Conservation (phyloP, 164 flowering plant species). For the Sextonia rubra region DNA sequence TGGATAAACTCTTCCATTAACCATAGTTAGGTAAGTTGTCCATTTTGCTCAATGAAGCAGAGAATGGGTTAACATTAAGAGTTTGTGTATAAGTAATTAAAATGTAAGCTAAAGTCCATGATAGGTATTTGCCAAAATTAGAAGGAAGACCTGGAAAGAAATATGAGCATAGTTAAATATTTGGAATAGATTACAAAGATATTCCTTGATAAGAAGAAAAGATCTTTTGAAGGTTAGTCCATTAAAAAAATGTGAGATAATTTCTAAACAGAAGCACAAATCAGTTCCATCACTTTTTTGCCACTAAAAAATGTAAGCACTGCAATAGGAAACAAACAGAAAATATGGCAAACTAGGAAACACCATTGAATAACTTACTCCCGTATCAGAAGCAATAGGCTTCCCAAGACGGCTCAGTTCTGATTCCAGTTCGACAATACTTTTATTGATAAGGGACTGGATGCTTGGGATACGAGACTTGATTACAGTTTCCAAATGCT, state of each 20-base stretch:
- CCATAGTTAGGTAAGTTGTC: background rate
- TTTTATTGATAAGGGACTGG: conserved; percentile 71
- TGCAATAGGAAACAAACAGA: background rate
- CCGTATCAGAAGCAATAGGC: conserved; percentile 77
- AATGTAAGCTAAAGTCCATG: background rate
- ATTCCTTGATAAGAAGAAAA: background rate
- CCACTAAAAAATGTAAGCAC: too few relatives aligned
- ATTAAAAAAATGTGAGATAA: background rate
- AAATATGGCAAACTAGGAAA: background rate
- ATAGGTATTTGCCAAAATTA: background rate
- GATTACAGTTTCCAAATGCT: conserved; percentile 83
- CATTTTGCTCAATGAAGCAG: background rate
- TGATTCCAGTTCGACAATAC: conserved; percentile 60
- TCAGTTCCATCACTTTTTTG: background rate
- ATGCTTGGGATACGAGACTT: conserved; percentile 76
- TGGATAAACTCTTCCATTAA: background rate
- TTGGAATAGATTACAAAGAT: background rate
- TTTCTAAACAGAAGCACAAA: too few relatives aligned
- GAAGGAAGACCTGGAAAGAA: background rate
- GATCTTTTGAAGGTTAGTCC: background rate
- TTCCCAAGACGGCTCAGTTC: conserved; percentile 73
- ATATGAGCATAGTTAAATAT: too few relatives aligned
- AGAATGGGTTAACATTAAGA: background rate
- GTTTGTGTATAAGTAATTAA: too few relatives aligned
- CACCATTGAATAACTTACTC: conserved; percentile 39